Base-by-base conservation (phyloP, 2,329 filamentous ascomycete species). In the Neofusicoccum ribis region DNA sequence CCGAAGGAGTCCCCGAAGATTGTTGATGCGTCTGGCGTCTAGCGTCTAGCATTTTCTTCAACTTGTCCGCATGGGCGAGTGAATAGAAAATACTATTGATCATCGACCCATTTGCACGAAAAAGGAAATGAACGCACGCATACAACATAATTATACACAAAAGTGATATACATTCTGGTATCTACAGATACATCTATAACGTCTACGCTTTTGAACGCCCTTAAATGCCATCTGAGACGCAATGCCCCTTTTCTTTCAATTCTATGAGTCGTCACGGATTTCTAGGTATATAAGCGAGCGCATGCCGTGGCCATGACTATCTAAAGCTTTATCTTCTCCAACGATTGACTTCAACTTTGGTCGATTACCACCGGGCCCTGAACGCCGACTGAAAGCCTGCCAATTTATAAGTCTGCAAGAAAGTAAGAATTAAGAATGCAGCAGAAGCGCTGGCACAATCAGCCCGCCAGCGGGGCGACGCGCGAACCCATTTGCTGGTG, bases 401-500 rank as follows among this genome's bases (percentile, higher is more conserved):
- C 56, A 60, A 60, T 60, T 46, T 60, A 23, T 37, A n/a, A 47
- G 56, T 9, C 12, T 47, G 41, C 12, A 7, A 2, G 15, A 17
- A 9, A 58, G 31, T 34, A n/a, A 8, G 5, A 49, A 39, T 7
- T 6, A 60, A 37, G 11, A 58, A n/a, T 11, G 5, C 14, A 44
- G 11, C 17, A 44, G 50, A 15, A 58, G 9, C 5, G 15, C 39
- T 12, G 15, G 23, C 15, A 5, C 11, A 20, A 34, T 60, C 8
- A 60, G 9, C 56, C 52, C 5, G 65, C 63, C 44, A 65, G 37
- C 39, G 56, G 63, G 9, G 66, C 72, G 5, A 76, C 72, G n/a
- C 74, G 69, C 61, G 75, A 71, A 60, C 74, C 71, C 73, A 77
- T 76, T 20, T 68, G 66, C 49, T 66, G 63, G 36, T 31, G 27